A percentile compares a stretch with the other conserved stretches of the same genome.
phyloP scores from a whole-genome alignment of 495 filamentous ascomycete genomes.

The Ascobolus immersus region DNA sequence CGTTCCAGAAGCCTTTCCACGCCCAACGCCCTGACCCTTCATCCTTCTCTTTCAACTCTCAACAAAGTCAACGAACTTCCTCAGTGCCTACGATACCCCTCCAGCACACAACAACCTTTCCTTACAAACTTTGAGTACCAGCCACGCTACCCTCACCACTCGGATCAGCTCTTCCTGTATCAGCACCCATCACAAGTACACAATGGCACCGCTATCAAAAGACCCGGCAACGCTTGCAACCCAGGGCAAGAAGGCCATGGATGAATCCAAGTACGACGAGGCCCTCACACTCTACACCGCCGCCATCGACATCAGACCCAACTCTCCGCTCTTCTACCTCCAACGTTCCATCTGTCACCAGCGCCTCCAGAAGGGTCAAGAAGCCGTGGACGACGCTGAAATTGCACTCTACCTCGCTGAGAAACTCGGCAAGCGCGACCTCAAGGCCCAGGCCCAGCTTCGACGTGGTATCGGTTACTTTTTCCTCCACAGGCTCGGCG shows the following conservation, averaged over 20 bases:
- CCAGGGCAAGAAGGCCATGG: conserved; percentile 38
- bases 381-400: conserved; percentile 60
- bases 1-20: too few relatives aligned
- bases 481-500: conserved; percentile 42
- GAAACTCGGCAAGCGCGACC: conserved; percentile 52
- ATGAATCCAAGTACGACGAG: conserved; percentile 31
- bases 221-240: conserved; percentile 24
- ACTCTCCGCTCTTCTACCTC: conserved; percentile 58
- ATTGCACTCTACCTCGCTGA: conserved; percentile 40
- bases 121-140: too few relatives aligned
- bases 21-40: too few relatives aligned
- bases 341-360: conserved; percentile 67
- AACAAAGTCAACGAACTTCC: too few relatives aligned
- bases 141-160: too few relatives aligned
- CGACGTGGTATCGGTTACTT: conserved; percentile 52
- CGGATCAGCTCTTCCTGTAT: too few relatives aligned
- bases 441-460: conserved; percentile 57
- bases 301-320: conserved; percentile 39
- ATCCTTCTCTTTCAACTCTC: too few relatives aligned
- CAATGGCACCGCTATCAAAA: too few relatives aligned
- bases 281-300: conserved; percentile 52
- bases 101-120: too few relatives aligned
- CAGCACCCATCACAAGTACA: too few relatives aligned
- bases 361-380: conserved; percentile 22
- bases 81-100: too few relatives aligned